Percentiles rank a stretch among this genome's conserved stretches.
Evolutionary conservation across 2,329 filamentous ascomycete genomes (phyloP).

Genomic region (Myriangium duriaei): DNA sequence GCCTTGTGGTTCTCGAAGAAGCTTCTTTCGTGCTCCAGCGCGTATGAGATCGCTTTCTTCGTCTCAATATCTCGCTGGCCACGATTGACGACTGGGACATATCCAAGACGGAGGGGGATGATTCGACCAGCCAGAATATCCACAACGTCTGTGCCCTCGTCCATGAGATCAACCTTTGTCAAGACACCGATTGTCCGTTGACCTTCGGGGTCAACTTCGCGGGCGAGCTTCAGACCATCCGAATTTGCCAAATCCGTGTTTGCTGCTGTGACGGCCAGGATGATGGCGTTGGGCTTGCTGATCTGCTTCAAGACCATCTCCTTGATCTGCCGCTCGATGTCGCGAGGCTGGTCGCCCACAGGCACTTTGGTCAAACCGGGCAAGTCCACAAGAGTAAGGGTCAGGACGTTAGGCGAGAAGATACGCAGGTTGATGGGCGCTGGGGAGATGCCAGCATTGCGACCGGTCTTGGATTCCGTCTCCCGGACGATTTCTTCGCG

Average conservation of each 20-base stretch:
- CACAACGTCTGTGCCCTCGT: conserved; percentile 94
- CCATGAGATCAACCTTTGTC: conserved; percentile 98
- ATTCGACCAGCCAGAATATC: conserved; percentile 96
- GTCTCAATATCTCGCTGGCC: conserved; percentile 98
- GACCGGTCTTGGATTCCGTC: conserved; percentile 91
- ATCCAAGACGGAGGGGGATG: conserved; percentile 86
- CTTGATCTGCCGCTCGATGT: conserved; percentile 91
- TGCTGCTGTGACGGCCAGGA: conserved; percentile 87
- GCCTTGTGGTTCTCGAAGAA: conserved; percentile 99
- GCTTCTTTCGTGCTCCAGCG: conserved; percentile 85
- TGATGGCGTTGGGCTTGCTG: conserved; percentile 95
- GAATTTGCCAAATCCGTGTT: conserved; percentile 99
- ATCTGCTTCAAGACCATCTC: conserved; percentile 99
- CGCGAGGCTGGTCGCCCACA: conserved; percentile 87
- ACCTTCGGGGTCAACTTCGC: conserved; percentile 93
- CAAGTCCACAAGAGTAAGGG: conserved; percentile 89
- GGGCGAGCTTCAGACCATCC: conserved; percentile 87
- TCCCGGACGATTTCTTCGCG: conserved; percentile 94
- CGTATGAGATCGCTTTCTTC: conserved; percentile 83
- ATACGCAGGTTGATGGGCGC: conserved; percentile 96
- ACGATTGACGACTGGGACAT: conserved; percentile 95
- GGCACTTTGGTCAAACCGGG: conserved; percentile 94
- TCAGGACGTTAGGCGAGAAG: conserved; percentile 96
- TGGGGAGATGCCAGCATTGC: conserved; percentile 91
- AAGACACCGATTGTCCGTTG: conserved; percentile 96